Evolutionary conservation across 805 yeast species (phyloP), one percentile per base, ranked within the genome.

Genomic region (Wickerhamiella sorbophila): DNA sequence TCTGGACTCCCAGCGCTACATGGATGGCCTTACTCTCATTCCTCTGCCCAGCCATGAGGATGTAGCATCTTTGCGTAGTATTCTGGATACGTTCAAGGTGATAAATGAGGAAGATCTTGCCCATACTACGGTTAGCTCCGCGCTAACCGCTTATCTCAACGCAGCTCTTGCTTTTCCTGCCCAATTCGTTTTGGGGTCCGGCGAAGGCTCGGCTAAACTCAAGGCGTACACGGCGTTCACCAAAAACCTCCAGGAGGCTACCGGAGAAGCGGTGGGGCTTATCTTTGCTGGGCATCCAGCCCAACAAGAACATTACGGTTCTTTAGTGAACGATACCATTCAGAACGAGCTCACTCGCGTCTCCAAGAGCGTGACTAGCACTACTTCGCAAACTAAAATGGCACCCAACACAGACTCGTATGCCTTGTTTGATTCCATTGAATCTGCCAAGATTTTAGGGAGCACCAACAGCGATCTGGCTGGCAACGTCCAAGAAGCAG

Each of bases 381-480:
- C 64, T 35, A 65, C 74, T 5, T 29, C 20, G 3, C 31, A 22
- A 5, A 24, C n/a, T 15, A 21, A 24, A 14, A 24, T 15, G 66
- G 65, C 33, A 51, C 53, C 27, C 66, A 69, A 42, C 63, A 6
- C 66, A 67, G 19, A 36, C 45, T 74, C 76, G 2, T 54, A 75
- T 9, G 58, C 75, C 42, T 64, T 67, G 18, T 76, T 75, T 58
- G 86, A 79, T 50, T 52, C 80, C 20, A 65, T 75, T 14, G 82
- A 77, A 41, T 60, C 65, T 44, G 57, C 64, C 5, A 59, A 59
- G 21, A 56, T 57, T 20, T 55, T 71, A 33, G 39, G 42, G 27
- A 48, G 48, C 42, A 46, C 58, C 12, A 48, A 50, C 49, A 36
- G 32, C 36, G 49, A 46, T 44, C 43, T 27, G 33, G 6, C 29